Evolutionary conservation across 2,329 filamentous ascomycete species (phyloP).

Genomic region (Bipolaris sorokiniana): DNA sequence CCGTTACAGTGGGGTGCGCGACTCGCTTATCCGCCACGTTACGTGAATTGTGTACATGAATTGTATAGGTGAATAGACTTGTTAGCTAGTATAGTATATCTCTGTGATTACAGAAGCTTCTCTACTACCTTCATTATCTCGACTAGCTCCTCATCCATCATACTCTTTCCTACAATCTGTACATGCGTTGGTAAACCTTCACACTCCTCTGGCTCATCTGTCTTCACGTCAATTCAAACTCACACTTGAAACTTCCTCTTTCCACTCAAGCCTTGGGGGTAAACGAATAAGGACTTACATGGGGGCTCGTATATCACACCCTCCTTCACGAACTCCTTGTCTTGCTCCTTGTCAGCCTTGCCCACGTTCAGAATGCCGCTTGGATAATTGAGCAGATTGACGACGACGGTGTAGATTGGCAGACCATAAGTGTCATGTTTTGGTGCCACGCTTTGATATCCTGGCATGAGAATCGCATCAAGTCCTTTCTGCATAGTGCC

Average conservation of each 20-base stretch:
- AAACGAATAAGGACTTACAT: conserved; percentile 35
- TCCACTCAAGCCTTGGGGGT: background rate
- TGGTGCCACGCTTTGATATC: conserved; percentile 59
- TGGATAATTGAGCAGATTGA: conserved; percentile 62
- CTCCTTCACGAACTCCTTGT: conserved; percentile 43
- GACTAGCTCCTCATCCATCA: conserved; percentile 57
- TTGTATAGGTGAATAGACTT: no score
- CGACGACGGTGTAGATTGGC: conserved; percentile 56
- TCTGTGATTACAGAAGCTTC: background rate
- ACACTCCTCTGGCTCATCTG: conserved; percentile 48
- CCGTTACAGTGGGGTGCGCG: no score
- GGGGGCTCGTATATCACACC: conserved; percentile 44
- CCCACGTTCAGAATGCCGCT: conserved; percentile 57
- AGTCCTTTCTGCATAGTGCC: conserved; percentile 48
- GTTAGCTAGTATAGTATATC: no score
- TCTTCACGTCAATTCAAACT: background rate
- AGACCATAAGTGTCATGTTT: conserved; percentile 59
- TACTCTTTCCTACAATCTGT: conserved; percentile 55
- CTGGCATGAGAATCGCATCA: conserved; percentile 59
- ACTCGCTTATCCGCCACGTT: no score
- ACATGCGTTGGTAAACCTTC: conserved; percentile 56
- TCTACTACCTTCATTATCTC: conserved; percentile 46
- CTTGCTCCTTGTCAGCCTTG: conserved; percentile 51
- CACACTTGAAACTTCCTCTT: background rate
- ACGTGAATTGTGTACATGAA: no score